These are phyloP conservation scores for Alliaria petiolata DNA, from an alignment of 345 rosid genomes.

Conservation along the genomic window DNA sequence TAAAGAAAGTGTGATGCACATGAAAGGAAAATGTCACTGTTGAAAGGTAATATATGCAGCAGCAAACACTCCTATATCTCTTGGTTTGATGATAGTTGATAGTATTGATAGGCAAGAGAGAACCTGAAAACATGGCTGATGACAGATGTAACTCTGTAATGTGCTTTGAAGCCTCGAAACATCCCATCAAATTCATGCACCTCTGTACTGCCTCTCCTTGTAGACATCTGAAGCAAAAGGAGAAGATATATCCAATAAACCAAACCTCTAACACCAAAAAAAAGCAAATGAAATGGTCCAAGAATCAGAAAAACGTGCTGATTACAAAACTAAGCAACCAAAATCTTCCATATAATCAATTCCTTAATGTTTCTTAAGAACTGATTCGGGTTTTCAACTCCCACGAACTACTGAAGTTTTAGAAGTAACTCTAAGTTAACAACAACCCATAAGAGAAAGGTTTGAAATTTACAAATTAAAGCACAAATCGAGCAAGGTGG, in stretches of 20 bases:
- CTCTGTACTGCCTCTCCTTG: conserved; percentile 77
- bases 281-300: neutral
- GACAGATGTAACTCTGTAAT: conserved; percentile 78
- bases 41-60: neutral
- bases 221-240: conserved; percentile 51
- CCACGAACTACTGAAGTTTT: neutral
- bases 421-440: neutral
- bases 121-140: conserved; percentile 96
- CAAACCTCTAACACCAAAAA: neutral
- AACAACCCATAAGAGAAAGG: neutral
- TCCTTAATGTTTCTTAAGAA: neutral
- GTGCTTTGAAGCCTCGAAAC: conserved; percentile 57
- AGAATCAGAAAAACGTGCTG: neutral
- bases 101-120: neutral
- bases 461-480: neutral
- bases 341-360: neutral
- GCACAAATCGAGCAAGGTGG: neutral
- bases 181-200: conserved; percentile 80
- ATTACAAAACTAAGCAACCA: neutral
- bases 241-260: neutral
- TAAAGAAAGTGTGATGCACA: neutral
- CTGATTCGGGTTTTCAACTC: neutral
- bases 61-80: neutral
- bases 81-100: neutral
- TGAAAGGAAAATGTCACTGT: neutral